phyloP scores from a whole-genome alignment of 805 yeast species.

The Teunomyces stri region DNA sequence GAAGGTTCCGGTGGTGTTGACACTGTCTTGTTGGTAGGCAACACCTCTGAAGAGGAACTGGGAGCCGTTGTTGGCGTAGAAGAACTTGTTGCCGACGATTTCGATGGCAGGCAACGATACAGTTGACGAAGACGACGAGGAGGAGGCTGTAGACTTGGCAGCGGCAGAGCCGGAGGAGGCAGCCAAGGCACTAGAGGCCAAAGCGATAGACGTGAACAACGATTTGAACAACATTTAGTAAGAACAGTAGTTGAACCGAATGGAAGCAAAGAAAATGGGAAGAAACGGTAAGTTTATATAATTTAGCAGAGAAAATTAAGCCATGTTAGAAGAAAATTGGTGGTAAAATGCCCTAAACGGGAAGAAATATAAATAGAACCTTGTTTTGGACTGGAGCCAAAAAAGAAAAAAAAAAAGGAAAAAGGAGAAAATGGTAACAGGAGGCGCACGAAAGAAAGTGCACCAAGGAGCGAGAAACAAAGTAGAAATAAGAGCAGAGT shows the following conservation, averaged over 20 bases:
- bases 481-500: background rate
- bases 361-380: slow-evolving; percentile 3
- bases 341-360: slow-evolving; percentile 3
- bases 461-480: background rate
- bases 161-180: slow-evolving; percentile 14
- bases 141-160: slow-evolving; percentile 8
- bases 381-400: background rate
- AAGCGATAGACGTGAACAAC: slow-evolving; percentile 33
- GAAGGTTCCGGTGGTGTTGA: slow-evolving; percentile 48
- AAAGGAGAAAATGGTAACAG: background rate
- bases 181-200: slow-evolving; percentile 21
- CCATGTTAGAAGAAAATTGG: slow-evolving; percentile 4
- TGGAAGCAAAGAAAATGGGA: background rate
- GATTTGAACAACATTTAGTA: slow-evolving; percentile 13
- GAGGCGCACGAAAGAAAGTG: background rate
- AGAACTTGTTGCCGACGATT: slow-evolving; percentile 75
- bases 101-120: slow-evolving; percentile 55
- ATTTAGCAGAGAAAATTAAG: background rate
- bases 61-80: slow-evolving; percentile 72
- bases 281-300: slow-evolving; percentile 1
- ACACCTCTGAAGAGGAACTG: slow-evolving; percentile 77
- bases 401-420: background rate
- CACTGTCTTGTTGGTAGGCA: slow-evolving; percentile 74
- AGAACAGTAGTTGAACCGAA: background rate
- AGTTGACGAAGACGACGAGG: slow-evolving; percentile 12